Base-by-base conservation (phyloP, 441 rosid genomes). In the Populus hybrid region DNA sequence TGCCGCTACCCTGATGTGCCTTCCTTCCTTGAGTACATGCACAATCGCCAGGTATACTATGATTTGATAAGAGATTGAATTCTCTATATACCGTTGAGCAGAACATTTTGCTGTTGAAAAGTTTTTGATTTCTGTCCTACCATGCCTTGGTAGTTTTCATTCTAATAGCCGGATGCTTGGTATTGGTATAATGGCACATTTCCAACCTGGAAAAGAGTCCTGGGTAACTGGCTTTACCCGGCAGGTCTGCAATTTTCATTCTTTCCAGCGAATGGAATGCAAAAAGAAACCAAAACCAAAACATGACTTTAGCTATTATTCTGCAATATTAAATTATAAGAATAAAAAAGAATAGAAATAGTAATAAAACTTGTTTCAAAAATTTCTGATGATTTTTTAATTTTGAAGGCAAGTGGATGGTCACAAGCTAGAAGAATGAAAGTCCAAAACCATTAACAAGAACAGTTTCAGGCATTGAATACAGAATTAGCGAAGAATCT, bases 21-120 rank as follows among this genome's bases (percentile, higher is more conserved):
- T 78, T 91, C 99, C 10, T 96, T 87, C 87, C 83, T 96, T 83
- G 98, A 91, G 83, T 96, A 90, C 82, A 95, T 94, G 73, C 96
- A 92, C 80, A 94, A 96, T 77, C 97, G 97, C 68, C 98, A 96
- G 94, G 99, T 96, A 87, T 46, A 70, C 36, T 24, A 9, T 78
- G 24, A 35, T 65, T 10, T 10, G 30, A 19, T 19, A 24, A 57
- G 72, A 6, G 35, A 50, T 46, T 12, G 21, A 21, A 10, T 9
- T 70, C 40, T 14, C 11, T 19, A 6, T 19, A 9, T 57, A 1
- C 26, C 18, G 24, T 76, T 42, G 24, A 46, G 0, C 19, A 7
- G 23, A 19, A 67, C 26, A 18, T n/a, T 38, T 11, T 30, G 8
- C 74, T 38, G 16, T n/a, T 11, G 19, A 24, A 18, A 26, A 7